Conservation (phyloP, 495 filamentous ascomycete species). For the Podospora didyma region DNA sequence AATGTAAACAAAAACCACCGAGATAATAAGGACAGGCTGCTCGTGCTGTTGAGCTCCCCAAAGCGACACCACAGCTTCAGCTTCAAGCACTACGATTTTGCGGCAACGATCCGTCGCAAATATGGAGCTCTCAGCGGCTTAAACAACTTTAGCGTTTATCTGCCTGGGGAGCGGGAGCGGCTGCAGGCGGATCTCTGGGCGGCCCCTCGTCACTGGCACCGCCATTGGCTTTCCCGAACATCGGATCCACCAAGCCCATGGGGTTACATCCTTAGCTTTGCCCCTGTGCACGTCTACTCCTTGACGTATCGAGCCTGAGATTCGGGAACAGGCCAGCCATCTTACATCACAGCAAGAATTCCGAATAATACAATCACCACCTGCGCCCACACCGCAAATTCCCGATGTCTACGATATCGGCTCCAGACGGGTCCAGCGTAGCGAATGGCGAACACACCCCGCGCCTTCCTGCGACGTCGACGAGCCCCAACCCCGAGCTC, state of each 20-base stretch:
- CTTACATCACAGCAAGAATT: neutral
- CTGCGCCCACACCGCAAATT: neutral
- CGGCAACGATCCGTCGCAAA: too few species aligned
- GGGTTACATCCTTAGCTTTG: too few species aligned
- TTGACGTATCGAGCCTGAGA: neutral
- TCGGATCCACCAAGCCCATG: too few species aligned
- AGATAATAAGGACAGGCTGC: too few species aligned
- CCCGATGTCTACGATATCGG: slow-evolving; percentile 9
- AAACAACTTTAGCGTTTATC: neutral
- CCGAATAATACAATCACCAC: neutral
- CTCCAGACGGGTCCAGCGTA: slow-evolving; percentile 19
- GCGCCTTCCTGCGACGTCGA: slow-evolving; percentile 23
- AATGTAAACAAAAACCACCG: too few species aligned
- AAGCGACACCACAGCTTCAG: too few species aligned
- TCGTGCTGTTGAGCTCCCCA: too few species aligned
- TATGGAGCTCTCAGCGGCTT: too few species aligned
- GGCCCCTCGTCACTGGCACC: neutral
- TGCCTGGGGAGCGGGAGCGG: neutral
- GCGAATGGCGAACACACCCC: slow-evolving; percentile 20
- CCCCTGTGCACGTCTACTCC: too few species aligned
- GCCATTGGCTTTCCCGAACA: neutral
- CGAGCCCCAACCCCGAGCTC: slow-evolving; percentile 58
- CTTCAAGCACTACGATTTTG: too few species aligned
- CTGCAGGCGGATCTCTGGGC: neutral
- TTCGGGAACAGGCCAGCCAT: neutral